Evolutionary conservation across 1,284 basidiomycete genomes (phyloP).

Genomic region (Microbotryum saponariae): DNA sequence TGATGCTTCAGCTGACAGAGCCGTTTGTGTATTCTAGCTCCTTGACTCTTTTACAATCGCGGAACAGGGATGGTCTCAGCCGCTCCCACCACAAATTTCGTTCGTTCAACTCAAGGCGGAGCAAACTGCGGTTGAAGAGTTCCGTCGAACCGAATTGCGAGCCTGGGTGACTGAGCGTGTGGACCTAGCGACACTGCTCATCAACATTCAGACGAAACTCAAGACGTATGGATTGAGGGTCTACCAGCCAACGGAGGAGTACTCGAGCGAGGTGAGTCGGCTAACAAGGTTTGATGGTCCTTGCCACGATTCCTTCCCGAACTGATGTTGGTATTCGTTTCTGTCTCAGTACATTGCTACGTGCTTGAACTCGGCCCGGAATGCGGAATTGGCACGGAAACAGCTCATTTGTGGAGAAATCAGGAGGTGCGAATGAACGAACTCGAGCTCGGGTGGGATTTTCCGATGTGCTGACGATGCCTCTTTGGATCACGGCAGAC

Average conservation of each 20-base stretch:
- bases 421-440: neutral
- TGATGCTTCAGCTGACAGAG: neutral
- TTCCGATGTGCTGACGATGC: neutral
- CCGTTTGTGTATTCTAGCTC: constrained; percentile 46
- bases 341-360: too few relatives aligned
- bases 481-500: neutral
- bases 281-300: neutral
- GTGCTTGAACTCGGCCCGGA: neutral
- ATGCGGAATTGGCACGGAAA: neutral
- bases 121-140: constrained; percentile 63
- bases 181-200: constrained; percentile 77
- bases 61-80: constrained; percentile 57
- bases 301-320: neutral
- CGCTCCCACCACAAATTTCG: constrained; percentile 55
- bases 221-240: constrained; percentile 77
- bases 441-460: too few relatives aligned
- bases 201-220: constrained; percentile 90
- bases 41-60: constrained; percentile 57
- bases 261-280: constrained; percentile 53
- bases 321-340: too few relatives aligned
- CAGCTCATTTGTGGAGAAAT: neutral
- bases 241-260: constrained; percentile 69
- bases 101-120: constrained; percentile 76
- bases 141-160: constrained; percentile 80
- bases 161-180: constrained; percentile 83